Conservation (phyloP, 495 filamentous ascomycete species). For the Aspergillus leporis region DNA sequence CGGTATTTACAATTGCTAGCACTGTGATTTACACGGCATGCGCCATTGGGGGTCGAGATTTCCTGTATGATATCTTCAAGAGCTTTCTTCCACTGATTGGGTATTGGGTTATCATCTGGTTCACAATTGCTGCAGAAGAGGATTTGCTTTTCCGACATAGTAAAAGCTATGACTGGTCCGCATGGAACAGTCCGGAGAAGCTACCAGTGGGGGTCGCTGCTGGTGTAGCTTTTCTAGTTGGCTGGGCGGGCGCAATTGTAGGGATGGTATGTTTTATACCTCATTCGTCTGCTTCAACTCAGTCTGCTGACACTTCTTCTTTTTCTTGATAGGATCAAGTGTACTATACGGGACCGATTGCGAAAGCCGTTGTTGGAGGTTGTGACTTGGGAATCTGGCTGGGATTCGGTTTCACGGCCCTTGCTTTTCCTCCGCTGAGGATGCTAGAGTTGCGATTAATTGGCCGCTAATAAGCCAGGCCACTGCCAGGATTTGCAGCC, state of each 20-base stretch:
- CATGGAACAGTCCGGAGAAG: conserved; percentile 41
- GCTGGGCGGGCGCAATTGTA: conserved; percentile 51
- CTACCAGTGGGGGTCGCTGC: conserved; percentile 50
- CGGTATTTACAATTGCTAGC: conserved; percentile 56
- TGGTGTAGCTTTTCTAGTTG: conserved; percentile 44
- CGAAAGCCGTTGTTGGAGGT: conserved; percentile 32
- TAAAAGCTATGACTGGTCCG: conserved; percentile 46
- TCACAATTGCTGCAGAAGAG: conserved; percentile 46
- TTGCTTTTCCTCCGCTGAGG: conserved; percentile 46
- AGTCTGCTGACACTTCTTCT: conserved; percentile 6
- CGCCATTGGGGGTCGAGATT: conserved; percentile 51
- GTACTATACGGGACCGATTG: conserved; percentile 50
- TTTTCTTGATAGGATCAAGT: conserved; percentile 38
- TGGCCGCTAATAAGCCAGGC: conserved; percentile 28
- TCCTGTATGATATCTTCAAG: conserved; percentile 47
- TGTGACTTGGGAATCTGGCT: conserved; percentile 48
- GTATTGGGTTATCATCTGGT: conserved; percentile 52
- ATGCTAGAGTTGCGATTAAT: conserved; percentile 39
- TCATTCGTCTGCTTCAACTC: background rate
- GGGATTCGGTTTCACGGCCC: conserved; percentile 39
- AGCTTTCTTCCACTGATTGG: conserved; percentile 52
- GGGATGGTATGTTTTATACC: conserved; percentile 42
- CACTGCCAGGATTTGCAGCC: background rate
- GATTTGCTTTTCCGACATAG: conserved; percentile 42
- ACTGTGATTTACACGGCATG: conserved; percentile 46